phyloP scores from a whole-genome alignment of 495 filamentous ascomycete species.

The Lasiosphaeria miniovina region DNA sequence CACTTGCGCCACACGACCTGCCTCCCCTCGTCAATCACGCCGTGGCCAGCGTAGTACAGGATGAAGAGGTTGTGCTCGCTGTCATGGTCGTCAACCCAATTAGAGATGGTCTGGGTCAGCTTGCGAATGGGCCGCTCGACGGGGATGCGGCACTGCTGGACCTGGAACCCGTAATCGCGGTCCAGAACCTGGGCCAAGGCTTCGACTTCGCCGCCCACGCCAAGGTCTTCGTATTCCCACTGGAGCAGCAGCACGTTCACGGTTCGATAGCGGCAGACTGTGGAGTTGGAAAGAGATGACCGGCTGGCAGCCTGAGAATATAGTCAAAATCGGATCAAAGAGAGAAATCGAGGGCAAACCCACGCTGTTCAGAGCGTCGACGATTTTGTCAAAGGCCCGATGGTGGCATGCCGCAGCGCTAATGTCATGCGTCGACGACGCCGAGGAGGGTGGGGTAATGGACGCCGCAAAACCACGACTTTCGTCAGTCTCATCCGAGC shows the following conservation, averaged over 20 bases:
- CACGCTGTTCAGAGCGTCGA: too few species aligned
- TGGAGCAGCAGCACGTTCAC: conserved; percentile 2
- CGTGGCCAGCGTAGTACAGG: not conserved
- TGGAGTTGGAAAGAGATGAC: too few species aligned
- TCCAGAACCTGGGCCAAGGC: conserved; percentile 4
- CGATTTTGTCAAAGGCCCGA: too few species aligned
- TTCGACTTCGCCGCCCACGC: conserved; percentile 3
- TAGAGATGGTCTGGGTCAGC: not conserved
- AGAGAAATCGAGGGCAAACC: too few species aligned
- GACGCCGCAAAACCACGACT: too few species aligned
- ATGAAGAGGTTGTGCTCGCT: not conserved
- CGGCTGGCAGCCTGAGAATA: too few species aligned
- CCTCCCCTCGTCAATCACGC: not conserved
- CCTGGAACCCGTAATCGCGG: conserved; percentile 7
- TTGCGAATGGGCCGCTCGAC: not conserved
- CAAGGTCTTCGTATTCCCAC: conserved; percentile 8
- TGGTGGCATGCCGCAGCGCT: too few species aligned
- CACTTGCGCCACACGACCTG: not conserved
- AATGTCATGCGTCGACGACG: too few species aligned
- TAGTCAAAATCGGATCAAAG: too few species aligned
- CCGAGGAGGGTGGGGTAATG: too few species aligned
- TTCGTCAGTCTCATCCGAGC: too few species aligned
- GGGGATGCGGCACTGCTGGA: not conserved
- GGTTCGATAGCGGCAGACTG: not conserved
- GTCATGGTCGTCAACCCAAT: not conserved